Base-by-base conservation (phyloP, 2,329 filamentous ascomycete genomes). In the Claviceps humidiphila region DNA sequence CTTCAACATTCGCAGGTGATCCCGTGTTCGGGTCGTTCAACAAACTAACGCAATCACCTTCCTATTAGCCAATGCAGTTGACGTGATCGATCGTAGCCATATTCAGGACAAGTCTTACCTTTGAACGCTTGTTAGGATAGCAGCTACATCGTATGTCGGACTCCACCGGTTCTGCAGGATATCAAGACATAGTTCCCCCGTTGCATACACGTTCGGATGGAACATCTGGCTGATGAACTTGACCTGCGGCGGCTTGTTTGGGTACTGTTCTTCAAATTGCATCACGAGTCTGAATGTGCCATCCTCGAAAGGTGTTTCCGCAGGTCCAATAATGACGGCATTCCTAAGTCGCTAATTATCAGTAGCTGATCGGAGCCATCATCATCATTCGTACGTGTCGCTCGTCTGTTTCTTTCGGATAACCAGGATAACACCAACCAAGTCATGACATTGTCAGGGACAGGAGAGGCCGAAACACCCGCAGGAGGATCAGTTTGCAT, bases 151-250 rank as follows among this genome's bases (percentile, higher is more conserved):
- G 68, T 98, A 98, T 9, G 93, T 97, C 16, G 93, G 93, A 67
- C 91, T 97, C 93, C 93, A 98, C 59, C 93, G 78, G 66, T 98
- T 98, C 71, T 98, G 93, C 54, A 98, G 71, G 59, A 98, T 98
- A 65, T 98, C 93, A 59, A 98, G 73, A 65, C 93, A 98, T 49
- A 98, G 77, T 73, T 98, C 93, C 56, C 93, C 93, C 0, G 90
- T 97, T 51, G 87, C 90, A 67, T 98, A 98, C 53, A 98, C 93
- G 65, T 98, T 98, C 17, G 93, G 93, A 63, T 98, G 93, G 70
- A 98, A 98, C 93, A 98, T 98, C 68, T 93, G 83, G 69, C 88
- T 95, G 67, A 98, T 95, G 68, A 98, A 98, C 66, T 97, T 97
- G 71, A 97, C 93, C 38, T 89, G 87, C 0, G 93, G 93, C 5